A percentile compares a stretch with the other conserved stretches of the same genome.
Conservation (phyloP, 2,329 filamentous ascomycete genomes). For the Coniochaeta sp. region DNA sequence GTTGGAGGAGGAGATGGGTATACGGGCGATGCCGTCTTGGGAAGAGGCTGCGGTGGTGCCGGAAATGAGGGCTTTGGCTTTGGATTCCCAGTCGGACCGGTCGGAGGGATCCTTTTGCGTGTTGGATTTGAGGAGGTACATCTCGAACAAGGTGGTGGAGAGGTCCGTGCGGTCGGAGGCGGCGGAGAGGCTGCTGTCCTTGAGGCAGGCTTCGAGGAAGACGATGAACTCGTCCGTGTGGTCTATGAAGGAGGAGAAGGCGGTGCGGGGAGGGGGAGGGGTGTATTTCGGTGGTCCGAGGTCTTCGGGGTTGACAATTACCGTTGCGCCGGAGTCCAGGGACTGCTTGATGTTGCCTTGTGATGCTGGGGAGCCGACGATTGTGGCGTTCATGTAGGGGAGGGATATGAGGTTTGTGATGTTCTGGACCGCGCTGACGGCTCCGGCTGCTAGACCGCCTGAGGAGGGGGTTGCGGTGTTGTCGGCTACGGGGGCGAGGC, state of each 20-base stretch:
- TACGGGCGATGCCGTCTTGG: conserved; percentile 16
- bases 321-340: conserved; percentile 41
- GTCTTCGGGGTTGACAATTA: conserved; percentile 42
- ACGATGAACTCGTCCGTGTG: conserved; percentile 86
- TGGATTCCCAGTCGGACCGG: conserved; percentile 77
- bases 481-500: conserved; percentile 31
- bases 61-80: conserved; percentile 84
- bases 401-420: conserved; percentile 76
- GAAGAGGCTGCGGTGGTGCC: too few relatives aligned
- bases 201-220: conserved; percentile 83
- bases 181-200: conserved; percentile 60
- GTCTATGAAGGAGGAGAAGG: conserved; percentile 95
- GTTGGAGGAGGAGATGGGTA: conserved; percentile 89
- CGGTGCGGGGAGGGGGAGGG: conserved; percentile 74
- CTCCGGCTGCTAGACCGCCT: conserved; percentile 45
- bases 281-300: conserved; percentile 55
- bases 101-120: conserved; percentile 61
- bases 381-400: conserved; percentile 70
- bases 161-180: conserved; percentile 75
- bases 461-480: conserved; percentile 28
- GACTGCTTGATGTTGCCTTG: conserved; percentile 43
- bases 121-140: conserved; percentile 88
- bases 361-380: conserved; percentile 45
- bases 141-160: conserved; percentile 93
- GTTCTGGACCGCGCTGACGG: conserved; percentile 76